Base-by-base conservation (phyloP, 371 early-diverging fungal genomes). In the Zychaea mexicana region DNA sequence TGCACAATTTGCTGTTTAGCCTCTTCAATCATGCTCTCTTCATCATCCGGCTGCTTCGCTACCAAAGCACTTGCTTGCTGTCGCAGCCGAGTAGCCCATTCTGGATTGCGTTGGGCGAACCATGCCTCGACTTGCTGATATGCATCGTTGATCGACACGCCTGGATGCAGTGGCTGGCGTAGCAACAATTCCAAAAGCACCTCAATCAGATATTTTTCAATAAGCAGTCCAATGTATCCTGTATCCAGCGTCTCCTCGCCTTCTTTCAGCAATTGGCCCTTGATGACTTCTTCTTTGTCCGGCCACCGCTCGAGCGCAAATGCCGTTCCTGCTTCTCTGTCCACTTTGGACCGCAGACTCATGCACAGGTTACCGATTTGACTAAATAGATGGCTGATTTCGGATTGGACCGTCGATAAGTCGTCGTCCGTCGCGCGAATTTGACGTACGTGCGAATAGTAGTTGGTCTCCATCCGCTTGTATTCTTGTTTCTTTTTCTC, bases 341-440 rank as follows among this genome's bases (percentile, higher is more conserved):
- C 74, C 60, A 64, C 63, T 62, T 62, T 74, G 68, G 71, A 74
- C 61, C 66, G 76, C 64, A 67, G 73, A 21, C 66, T 47, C 73
- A 73, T 70, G 58, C 69, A 67, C 10, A 71, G 36, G 42, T 68
- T 62, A 36, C 57, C 63, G 27, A 69, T 36, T 39, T 64, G 66
- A 32, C 66, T 66, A 8, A 64, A 55, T 24, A 74, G 27, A 10
- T 62, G 61, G 38, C 46, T 62, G n/a, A 69, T 46, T 38, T 77
- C 67, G 15, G 53, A 55, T 22, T 67, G 71, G 39, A 76, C 73
- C 1, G 72, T 73, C 3, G 70, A 69, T 24, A 77, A 46, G 39
- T 77, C 77, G 38, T 77, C 77, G 24, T 77, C 74, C 0, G 72
- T 77, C 2, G 77, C 74, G 6, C 67, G 62, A 13, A 71, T 72